Evolutionary conservation across 2,329 filamentous ascomycete genomes (phyloP), one percentile per base, ranked within the genome.

Genomic region (Graphilbum sp.): DNA sequence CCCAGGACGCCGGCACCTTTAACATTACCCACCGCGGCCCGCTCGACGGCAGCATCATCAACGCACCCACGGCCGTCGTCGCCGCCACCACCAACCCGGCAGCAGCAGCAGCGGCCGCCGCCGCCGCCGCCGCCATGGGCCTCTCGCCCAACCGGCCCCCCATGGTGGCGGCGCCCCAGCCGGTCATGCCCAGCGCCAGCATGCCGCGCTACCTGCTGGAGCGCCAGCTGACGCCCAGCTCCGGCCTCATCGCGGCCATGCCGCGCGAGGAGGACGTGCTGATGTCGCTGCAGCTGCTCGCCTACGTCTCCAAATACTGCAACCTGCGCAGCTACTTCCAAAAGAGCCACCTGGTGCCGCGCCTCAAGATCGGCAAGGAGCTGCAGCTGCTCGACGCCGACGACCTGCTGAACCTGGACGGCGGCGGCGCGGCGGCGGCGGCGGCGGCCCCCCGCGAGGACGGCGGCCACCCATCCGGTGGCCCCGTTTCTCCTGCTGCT

Each of bases 281-380:
- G 45, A 95, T 98, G 88, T 95, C 90, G 6, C 69, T 98, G 29
- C 90, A 98, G 58, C 72, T 98, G 17, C 71, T 98, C 34, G 90
- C 90, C 15, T 98, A 98, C 55, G 88, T 98, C 40, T 95, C 87
- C 19, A 98, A 98, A 58, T 98, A 98, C 60, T 96, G 90, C 66
- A 92, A 93, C 50, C 72, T 98, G 23, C 76, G 90, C 16, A 79
- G 84, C 5, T 98, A 95, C 57, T 98, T 98, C 56, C 90, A 98
- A 54, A 73, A 81, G 55, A 93, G 87, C 30, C 90, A 98, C 52
- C 67, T 96, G 11, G 90, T 98, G 5, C 90, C 90, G 0, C 81
- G 78, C 45, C 75, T 98, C 36, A 87, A 87, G 56, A 88, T 98
- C 48, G 82, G 85, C 43, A 77, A 79, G 47, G 87, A 95, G 53